phyloP scores from a whole-genome alignment of 192 early-diverging fungal species.

The Martensiomyces pterosporus region DNA sequence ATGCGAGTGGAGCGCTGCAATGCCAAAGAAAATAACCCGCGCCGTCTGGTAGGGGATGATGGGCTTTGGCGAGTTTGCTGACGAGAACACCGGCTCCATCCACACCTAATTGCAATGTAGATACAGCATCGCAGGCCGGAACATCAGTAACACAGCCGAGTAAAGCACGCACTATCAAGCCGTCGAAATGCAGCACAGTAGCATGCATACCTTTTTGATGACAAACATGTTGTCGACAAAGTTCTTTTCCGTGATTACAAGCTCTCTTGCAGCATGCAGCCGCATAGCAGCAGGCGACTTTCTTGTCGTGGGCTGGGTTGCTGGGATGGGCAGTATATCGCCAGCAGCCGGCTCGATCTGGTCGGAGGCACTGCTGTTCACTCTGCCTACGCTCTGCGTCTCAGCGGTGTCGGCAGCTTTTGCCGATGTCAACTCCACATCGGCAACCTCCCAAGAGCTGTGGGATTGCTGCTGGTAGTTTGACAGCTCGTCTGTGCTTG shows the following conservation, averaged over 20 bases:
- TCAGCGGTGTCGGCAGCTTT: too few relatives aligned
- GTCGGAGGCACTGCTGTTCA: neutral
- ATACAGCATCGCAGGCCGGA: neutral
- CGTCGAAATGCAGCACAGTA: neutral
- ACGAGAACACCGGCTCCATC: constrained; percentile 51
- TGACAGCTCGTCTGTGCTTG: constrained; percentile 36
- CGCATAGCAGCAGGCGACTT: constrained; percentile 45
- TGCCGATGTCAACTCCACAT: too few relatives aligned
- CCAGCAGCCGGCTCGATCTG: neutral
- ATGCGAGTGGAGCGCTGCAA: constrained; percentile 42
- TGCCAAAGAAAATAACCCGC: constrained; percentile 36
- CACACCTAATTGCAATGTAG: constrained; percentile 23
- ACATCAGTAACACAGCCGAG: neutral
- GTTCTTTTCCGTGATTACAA: constrained; percentile 51
- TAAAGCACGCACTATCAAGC: neutral
- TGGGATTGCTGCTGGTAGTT: constrained; percentile 5
- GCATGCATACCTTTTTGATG: constrained; percentile 39
- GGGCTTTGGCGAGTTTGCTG: constrained; percentile 46
- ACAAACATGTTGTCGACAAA: constrained; percentile 52
- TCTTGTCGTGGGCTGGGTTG: neutral
- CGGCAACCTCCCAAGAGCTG: constrained; percentile 1
- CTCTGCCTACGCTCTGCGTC: too few relatives aligned
- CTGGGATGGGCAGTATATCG: neutral
- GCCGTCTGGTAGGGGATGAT: constrained; percentile 50
- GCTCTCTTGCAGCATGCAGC: constrained; percentile 40